Base-by-base conservation (phyloP, 1,139 yeast genomes). In the Geotrichum candidum region DNA sequence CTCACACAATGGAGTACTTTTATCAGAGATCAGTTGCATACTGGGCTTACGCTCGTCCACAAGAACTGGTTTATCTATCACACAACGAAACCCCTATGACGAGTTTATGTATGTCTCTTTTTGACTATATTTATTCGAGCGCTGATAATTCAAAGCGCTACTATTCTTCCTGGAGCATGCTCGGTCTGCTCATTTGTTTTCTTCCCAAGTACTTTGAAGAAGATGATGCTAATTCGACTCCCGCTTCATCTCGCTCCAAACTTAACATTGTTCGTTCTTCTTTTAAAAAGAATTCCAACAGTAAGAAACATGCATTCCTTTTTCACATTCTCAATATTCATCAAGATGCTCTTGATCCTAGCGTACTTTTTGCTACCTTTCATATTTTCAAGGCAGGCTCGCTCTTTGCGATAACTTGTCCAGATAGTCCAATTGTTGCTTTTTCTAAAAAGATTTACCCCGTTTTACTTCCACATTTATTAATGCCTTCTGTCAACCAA, bases 11-110 rank as follows among this genome's bases (percentile, higher is more conserved):
- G 2, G 74, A 84, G 46, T 77, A 80, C 25, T 86, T 82, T 67
- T 77, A 82, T 63, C 74, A 85, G 31, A 77, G 77, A 59, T 75
- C 83, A 55, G 71, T 86, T 11, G 77, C 80, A 66, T 79, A 80
- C 64, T 88, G 89, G 83, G 75, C 82, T 23, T 75, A 81, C 59
- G 77, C 86, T n/a, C 77, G 87, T 67, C 84, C 90, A 0, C 71
- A 73, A 15, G 87, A 84, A 66, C 80, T 68, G 60, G 76, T 65
- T 5, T 48, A 51, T 27, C 63, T 23, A 71, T 77, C 13, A 71
- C 65, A 71, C 25, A 54, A 57, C 45, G 65, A 63, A 18, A 60
- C 68, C 18, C 54, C 63, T 1, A 57, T 70, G 7, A 53, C 64
- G 2, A 64, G 58, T 10, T 64, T 63, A 52, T 66, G 67, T 29